Conservation (phyloP, 2,329 filamentous ascomycete genomes). For the Aspergillus novoparasiticus region DNA sequence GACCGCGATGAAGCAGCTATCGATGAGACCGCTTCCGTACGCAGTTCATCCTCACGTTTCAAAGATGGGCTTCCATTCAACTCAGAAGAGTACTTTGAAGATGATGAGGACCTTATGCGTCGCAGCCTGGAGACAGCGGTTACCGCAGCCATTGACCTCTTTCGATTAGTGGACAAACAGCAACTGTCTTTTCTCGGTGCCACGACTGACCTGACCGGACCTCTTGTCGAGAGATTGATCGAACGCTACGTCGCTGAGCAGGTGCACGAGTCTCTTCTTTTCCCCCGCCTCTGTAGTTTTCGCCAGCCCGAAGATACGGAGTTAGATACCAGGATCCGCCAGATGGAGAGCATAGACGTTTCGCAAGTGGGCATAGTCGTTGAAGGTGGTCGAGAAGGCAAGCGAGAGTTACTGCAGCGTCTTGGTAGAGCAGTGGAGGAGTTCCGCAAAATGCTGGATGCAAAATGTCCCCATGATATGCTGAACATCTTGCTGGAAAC, state of each 20-base stretch:
- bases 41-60: slow-evolving; percentile 37
- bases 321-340: slow-evolving; percentile 83
- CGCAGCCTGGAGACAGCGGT: slow-evolving; percentile 88
- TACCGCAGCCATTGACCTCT: slow-evolving; percentile 90
- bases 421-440: slow-evolving; percentile 80
- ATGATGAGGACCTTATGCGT: slow-evolving; percentile 89
- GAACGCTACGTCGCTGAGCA: slow-evolving; percentile 94
- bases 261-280: slow-evolving; percentile 80
- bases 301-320: slow-evolving; percentile 82
- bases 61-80: slow-evolving; percentile 51
- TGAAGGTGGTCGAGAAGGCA: slow-evolving; percentile 74
- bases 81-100: slow-evolving; percentile 74
- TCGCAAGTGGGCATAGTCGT: slow-evolving; percentile 90
- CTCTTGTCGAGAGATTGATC: slow-evolving; percentile 88
- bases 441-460: slow-evolving; percentile 80
- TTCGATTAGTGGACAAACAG: slow-evolving; percentile 93
- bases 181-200: slow-evolving; percentile 89
- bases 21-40: slow-evolving; percentile 39
- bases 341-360: slow-evolving; percentile 93
- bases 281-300: slow-evolving; percentile 76
- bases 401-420: slow-evolving; percentile 76
- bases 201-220: slow-evolving; percentile 90
- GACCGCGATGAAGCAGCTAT: slow-evolving; percentile 38
- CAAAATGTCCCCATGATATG: slow-evolving; percentile 86
- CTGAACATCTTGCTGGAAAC: slow-evolving; percentile 76